phyloP scores from a whole-genome alignment of 768 basidiomycete genomes.

The Russula griseocarnosa region DNA sequence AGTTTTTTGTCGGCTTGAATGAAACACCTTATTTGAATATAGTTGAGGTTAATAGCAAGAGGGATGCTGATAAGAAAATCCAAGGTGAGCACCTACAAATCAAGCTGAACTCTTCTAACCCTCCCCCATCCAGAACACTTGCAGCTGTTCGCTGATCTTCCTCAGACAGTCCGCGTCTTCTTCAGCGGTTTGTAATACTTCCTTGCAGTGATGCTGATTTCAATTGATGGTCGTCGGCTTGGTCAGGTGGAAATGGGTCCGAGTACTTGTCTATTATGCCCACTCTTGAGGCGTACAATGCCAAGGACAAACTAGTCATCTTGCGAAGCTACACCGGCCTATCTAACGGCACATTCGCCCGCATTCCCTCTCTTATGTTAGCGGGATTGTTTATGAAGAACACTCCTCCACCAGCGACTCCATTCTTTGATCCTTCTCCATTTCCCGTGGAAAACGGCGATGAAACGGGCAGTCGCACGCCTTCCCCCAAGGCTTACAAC shows the following conservation, averaged over 20 bases:
- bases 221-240: slow-evolving; percentile 14
- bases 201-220: not conserved
- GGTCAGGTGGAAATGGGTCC: slow-evolving; percentile 52
- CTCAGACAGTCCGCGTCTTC: slow-evolving; percentile 20
- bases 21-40: slow-evolving; percentile 16
- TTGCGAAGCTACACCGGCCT: slow-evolving; percentile 48
- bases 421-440: not conserved
- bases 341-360: slow-evolving; percentile 43
- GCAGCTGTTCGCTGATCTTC: slow-evolving; percentile 18
- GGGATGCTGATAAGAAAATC: slow-evolving; percentile 21
- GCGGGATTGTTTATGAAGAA: slow-evolving; percentile 49
- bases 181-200: slow-evolving; percentile 17
- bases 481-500: slow-evolving; percentile 1
- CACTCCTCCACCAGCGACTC: slow-evolving; percentile 22
- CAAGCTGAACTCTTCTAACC: not conserved
- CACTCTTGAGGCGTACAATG: slow-evolving; percentile 54
- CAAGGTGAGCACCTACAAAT: slow-evolving; percentile 7
- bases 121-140: slow-evolving; percentile 17
- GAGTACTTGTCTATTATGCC: slow-evolving; percentile 54
- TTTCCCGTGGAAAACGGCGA: slow-evolving; percentile 12
- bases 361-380: slow-evolving; percentile 51
- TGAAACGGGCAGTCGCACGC: not conserved
- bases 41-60: slow-evolving; percentile 24
- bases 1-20: slow-evolving; percentile 21
- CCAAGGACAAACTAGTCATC: slow-evolving; percentile 62